Evolutionary conservation across 1,139 yeast species (phyloP).

Genomic region (Pichia sp.): DNA sequence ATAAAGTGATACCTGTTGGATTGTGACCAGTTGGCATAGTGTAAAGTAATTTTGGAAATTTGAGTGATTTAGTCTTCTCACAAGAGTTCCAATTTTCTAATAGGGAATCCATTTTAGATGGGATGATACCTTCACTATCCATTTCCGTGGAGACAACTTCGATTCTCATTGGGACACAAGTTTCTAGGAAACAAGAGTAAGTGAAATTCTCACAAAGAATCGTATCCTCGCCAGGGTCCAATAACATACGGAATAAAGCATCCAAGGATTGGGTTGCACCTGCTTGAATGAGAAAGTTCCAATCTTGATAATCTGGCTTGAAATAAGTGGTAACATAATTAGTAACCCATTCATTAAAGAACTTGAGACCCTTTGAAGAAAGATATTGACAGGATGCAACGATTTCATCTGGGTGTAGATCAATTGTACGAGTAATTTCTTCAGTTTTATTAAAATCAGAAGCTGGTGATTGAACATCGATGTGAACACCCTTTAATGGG

Average conservation of each 20-base stretch:
- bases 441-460: slow-evolving; percentile 17
- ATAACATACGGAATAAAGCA: slow-evolving; percentile 48
- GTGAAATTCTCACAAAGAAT: slow-evolving; percentile 53
- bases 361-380: slow-evolving; percentile 20
- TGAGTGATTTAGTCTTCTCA: slow-evolving; percentile 8
- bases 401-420: slow-evolving; percentile 22
- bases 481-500: slow-evolving; percentile 22
- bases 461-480: slow-evolving; percentile 20
- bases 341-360: slow-evolving; percentile 19
- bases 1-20: slow-evolving; percentile 49
- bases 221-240: slow-evolving; percentile 46
- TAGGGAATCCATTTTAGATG: slow-evolving; percentile 41
- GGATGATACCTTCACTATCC: slow-evolving; percentile 40
- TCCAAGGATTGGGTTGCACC: slow-evolving; percentile 70
- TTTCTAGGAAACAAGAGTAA: slow-evolving; percentile 49
- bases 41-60: slow-evolving; percentile 41
- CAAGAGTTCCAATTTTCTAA: slow-evolving; percentile 54
- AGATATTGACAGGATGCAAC: slow-evolving; percentile 25
- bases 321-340: slow-evolving; percentile 19
- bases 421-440: slow-evolving; percentile 31
- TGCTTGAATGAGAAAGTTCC: slow-evolving; percentile 48
- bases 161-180: slow-evolving; percentile 44
- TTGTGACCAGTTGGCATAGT: slow-evolving; percentile 54
- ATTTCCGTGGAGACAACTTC: slow-evolving; percentile 41
- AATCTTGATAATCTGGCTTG: slow-evolving; percentile 35